Percentiles rank a stretch among this genome's conserved stretches.
These are phyloP conservation scores for Deinandra increscens DNA, from an alignment of 129 eudicot genomes.

Conservation along the genomic window DNA sequence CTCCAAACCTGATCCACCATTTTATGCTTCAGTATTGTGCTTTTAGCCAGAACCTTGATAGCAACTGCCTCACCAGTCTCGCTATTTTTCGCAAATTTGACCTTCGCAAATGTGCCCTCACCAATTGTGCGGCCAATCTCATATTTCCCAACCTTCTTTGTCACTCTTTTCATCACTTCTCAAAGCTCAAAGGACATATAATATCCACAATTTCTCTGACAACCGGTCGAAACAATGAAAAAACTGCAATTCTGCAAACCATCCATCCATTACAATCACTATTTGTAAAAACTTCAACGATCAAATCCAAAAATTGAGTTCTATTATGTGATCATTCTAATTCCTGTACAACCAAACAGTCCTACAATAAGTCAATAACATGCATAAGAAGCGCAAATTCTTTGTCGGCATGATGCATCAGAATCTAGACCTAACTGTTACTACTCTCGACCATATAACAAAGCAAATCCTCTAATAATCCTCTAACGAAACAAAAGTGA, in stretches of 20 bases:
- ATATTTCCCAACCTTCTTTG: constrained; percentile 82
- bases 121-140: constrained; percentile 92
- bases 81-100: constrained; percentile 67
- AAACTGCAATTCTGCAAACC: background rate
- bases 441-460: constrained; percentile 16
- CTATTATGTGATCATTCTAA: background rate
- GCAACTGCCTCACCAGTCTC: constrained; percentile 89
- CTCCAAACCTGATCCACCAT: constrained; percentile 92
- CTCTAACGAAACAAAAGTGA: constrained; percentile 4
- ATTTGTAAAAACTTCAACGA: background rate
- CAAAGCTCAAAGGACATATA: constrained; percentile 36
- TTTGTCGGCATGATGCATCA: background rate
- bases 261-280: constrained; percentile 4
- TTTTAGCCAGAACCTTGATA: constrained; percentile 76
- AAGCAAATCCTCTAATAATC: constrained; percentile 4
- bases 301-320: background rate
- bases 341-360: constrained; percentile 9
- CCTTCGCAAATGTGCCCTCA: constrained; percentile 94
- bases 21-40: constrained; percentile 82
- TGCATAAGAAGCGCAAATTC: background rate
- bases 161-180: constrained; percentile 43
- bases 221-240: background rate
- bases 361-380: constrained; percentile 8
- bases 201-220: constrained; percentile 30
- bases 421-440: constrained; percentile 15